A percentile compares a stretch with the other conserved stretches of the same genome.
Evolutionary conservation across 2,329 filamentous ascomycete genomes (phyloP).

Genomic region (Colletotrichum lentis): DNA sequence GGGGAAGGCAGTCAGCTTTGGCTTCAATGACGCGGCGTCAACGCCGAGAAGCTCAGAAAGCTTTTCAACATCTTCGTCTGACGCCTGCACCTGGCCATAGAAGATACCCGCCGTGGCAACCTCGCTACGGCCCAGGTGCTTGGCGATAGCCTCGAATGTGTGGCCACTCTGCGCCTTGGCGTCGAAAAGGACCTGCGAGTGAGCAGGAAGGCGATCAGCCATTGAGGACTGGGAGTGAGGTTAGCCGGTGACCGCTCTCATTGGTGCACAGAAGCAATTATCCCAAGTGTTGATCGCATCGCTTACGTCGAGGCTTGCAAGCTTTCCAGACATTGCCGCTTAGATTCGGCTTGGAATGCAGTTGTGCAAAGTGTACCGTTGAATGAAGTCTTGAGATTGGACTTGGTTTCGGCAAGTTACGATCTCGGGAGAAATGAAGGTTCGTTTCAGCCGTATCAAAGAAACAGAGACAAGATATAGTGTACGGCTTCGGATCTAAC

Average conservation of each 20-base stretch:
- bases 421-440: background rate
- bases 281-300: background rate
- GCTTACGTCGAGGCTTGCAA: constrained; percentile 51
- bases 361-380: background rate
- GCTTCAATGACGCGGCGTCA: constrained; percentile 62
- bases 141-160: constrained; percentile 80
- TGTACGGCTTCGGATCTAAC: background rate
- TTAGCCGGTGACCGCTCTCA: constrained; percentile 26
- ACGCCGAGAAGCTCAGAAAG: constrained; percentile 73
- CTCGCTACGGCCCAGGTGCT: constrained; percentile 78
- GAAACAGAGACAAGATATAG: background rate
- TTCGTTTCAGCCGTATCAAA: background rate
- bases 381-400: background rate
- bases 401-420: background rate
- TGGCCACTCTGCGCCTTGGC: constrained; percentile 80
- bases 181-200: constrained; percentile 77
- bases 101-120: constrained; percentile 88
- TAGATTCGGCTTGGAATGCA: background rate
- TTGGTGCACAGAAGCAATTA: background rate
- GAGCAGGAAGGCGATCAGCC: constrained; percentile 72
- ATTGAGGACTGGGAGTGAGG: constrained; percentile 65
- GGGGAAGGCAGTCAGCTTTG: constrained; percentile 76
- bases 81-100: constrained; percentile 84
- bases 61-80: constrained; percentile 70
- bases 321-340: constrained; percentile 11